Evolutionary conservation across 2,329 filamentous ascomycete species (phyloP).

Genomic region (Drechmeria coniospora): DNA sequence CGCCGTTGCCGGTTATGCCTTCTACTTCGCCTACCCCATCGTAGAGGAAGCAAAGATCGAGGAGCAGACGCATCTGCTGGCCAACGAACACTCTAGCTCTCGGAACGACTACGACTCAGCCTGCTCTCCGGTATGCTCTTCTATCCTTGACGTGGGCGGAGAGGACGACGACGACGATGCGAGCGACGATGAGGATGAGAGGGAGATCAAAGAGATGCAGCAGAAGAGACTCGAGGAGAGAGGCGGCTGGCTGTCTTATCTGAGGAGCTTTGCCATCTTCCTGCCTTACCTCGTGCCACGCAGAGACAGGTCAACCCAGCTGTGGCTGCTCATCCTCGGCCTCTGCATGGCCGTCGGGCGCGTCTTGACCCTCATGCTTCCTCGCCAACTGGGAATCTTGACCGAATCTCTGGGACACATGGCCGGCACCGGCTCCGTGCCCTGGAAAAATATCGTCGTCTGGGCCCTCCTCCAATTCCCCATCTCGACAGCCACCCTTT

Average conservation of each 20-base stretch:
- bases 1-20: too few relatives aligned
- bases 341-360: conserved; percentile 8
- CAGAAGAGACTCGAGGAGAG: conserved; percentile 9
- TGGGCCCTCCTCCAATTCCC: not conserved
- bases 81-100: not conserved
- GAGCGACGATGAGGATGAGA: conserved; percentile 9
- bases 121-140: conserved; percentile 3
- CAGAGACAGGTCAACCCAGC: conserved; percentile 10
- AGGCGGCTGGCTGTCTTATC: conserved; percentile 11
- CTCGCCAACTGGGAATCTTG: conserved; percentile 11
- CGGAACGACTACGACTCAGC: not conserved
- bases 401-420: conserved; percentile 6
- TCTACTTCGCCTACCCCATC: too few relatives aligned
- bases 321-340: conserved; percentile 9
- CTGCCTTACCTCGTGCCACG: conserved; percentile 11
- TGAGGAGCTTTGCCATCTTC: conserved; percentile 10
- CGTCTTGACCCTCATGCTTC: conserved; percentile 11
- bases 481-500: not conserved
- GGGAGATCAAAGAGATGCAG: conserved; percentile 9
- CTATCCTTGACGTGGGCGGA: not conserved
- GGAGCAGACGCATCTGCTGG: too few relatives aligned
- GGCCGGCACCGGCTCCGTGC: not conserved
- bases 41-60: too few relatives aligned
- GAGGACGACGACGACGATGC: conserved; percentile 4
- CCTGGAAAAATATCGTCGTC: not conserved